These are phyloP conservation scores for Hortiboletus rubellus DNA, from an alignment of 1,284 basidiomycete species.

Conservation along the genomic window DNA sequence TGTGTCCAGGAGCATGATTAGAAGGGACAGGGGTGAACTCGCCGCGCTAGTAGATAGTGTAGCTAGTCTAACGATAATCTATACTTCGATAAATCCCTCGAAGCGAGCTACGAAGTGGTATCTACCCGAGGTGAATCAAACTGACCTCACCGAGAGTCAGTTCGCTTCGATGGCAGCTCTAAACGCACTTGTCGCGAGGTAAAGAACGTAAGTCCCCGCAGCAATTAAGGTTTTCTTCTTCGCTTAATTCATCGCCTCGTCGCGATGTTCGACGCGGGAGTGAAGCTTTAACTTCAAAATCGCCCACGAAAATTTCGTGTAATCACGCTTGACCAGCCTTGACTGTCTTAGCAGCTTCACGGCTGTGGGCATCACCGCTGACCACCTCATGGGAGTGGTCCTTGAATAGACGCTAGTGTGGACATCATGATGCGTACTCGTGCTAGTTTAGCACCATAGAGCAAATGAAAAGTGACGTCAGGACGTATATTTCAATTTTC, in stretches of 20 bases:
- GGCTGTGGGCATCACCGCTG: not conserved
- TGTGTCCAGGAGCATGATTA: too few species aligned
- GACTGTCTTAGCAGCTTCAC: not conserved
- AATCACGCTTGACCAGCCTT: constrained; percentile 15
- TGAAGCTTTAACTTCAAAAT: not conserved
- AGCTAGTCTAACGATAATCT: too few species aligned
- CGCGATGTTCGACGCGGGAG: constrained; percentile 1
- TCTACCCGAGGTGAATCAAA: too few species aligned
- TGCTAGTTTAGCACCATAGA: not conserved
- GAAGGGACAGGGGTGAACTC: too few species aligned
- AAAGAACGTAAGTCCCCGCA: constrained; percentile 26
- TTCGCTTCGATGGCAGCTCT: too few species aligned
- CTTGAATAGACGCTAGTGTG: not conserved
- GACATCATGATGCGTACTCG: not conserved
- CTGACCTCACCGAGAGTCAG: too few species aligned
- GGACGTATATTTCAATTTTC: not conserved
- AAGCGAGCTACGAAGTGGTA: too few species aligned
- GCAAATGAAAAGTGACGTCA: not conserved
- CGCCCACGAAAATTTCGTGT: not conserved
- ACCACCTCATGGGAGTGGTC: not conserved
- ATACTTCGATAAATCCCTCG: too few species aligned
- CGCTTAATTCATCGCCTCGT: constrained; percentile 16
- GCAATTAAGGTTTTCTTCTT: constrained; percentile 10
- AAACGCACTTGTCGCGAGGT: constrained; percentile 14
- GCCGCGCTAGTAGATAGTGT: too few species aligned